Conservation (phyloP, 108 stramenopile genomes). For the Cyclotella baltica region DNA sequence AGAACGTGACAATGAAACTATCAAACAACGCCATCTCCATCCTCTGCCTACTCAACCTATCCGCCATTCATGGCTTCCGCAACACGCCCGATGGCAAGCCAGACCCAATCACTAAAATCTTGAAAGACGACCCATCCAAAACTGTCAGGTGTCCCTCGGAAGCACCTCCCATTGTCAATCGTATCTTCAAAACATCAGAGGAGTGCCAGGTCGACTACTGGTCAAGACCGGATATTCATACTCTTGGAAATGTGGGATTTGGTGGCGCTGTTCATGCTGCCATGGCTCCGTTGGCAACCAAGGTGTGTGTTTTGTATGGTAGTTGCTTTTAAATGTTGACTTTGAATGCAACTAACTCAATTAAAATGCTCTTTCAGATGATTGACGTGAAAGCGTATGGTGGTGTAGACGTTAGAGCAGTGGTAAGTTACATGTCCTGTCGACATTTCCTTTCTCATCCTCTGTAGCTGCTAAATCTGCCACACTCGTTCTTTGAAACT, state of each 20-base stretch:
- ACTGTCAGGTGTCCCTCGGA: slow-evolving; percentile 1
- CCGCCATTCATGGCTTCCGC: slow-evolving; percentile 2
- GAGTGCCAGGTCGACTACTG: slow-evolving; percentile 57
- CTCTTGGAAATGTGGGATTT: slow-evolving; percentile 64
- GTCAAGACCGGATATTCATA: slow-evolving; percentile 61
- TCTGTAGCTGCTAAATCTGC: not conserved
- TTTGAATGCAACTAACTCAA: not conserved
- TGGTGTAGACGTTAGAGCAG: slow-evolving; percentile 67
- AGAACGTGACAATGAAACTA: slow-evolving; percentile 18
- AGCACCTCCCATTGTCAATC: slow-evolving; percentile 32
- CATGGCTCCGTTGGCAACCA: slow-evolving; percentile 82
- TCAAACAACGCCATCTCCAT: slow-evolving; percentile 14
- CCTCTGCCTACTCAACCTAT: not conserved
- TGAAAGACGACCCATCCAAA: slow-evolving; percentile 32
- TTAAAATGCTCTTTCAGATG: slow-evolving; percentile 15
- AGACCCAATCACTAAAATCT: slow-evolving; percentile 92
- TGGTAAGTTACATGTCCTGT: slow-evolving; percentile 13
- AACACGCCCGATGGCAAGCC: slow-evolving; percentile 90
- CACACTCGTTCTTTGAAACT: too few species aligned
- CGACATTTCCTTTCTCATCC: not conserved
- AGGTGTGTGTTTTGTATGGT: slow-evolving; percentile 29
- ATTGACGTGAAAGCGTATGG: slow-evolving; percentile 84
- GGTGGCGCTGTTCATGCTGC: slow-evolving; percentile 73
- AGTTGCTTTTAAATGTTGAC: too few species aligned
- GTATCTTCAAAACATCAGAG: slow-evolving; percentile 26